Evolutionary conservation across 257 asterid genomes (phyloP).

Genomic region (Echites panduratus): DNA sequence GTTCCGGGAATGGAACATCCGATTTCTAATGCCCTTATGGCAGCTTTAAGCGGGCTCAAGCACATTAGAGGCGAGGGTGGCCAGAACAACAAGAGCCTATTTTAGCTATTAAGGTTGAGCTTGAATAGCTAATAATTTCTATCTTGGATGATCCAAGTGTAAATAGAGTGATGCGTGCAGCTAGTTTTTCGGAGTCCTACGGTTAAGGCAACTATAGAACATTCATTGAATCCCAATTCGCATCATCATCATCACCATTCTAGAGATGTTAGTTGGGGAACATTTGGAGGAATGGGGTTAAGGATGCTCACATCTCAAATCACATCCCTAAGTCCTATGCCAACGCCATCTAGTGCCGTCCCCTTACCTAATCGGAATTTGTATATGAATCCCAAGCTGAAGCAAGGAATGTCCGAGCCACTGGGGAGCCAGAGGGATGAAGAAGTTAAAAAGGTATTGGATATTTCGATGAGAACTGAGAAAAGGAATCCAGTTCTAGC

Average conservation of each 20-base stretch:
- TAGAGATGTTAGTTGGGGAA: constrained; percentile 28
- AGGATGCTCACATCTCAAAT: constrained; percentile 31
- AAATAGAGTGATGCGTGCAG: constrained; percentile 84
- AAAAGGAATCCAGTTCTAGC: constrained; percentile 78
- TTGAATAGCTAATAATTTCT: constrained; percentile 70
- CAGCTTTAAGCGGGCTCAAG: constrained; percentile 89
- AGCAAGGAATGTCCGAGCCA: constrained; percentile 24
- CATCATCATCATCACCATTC: constrained; percentile 20
- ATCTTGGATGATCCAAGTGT: constrained; percentile 88
- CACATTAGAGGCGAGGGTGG: constrained; percentile 81
- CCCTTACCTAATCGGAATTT: constrained; percentile 32
- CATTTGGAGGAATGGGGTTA: constrained; percentile 39
- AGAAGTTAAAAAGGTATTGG: constrained; percentile 57
- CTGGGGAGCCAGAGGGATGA: constrained; percentile 42
- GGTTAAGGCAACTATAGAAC: constrained; percentile 73
- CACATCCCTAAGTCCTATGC: constrained; percentile 17
- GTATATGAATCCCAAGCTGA: constrained; percentile 62
- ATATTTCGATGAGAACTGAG: constrained; percentile 54
- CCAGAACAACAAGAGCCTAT: constrained; percentile 91
- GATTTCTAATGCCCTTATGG: constrained; percentile 79
- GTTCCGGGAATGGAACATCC: constrained; percentile 65
- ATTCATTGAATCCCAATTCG: constrained; percentile 37
- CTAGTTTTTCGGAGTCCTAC: constrained; percentile 87
- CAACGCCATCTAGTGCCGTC: constrained; percentile 9
- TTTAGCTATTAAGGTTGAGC: constrained; percentile 79